Evolutionary conservation across 2,329 filamentous ascomycete genomes (phyloP).

Genomic region (Talaromyces sp.): DNA sequence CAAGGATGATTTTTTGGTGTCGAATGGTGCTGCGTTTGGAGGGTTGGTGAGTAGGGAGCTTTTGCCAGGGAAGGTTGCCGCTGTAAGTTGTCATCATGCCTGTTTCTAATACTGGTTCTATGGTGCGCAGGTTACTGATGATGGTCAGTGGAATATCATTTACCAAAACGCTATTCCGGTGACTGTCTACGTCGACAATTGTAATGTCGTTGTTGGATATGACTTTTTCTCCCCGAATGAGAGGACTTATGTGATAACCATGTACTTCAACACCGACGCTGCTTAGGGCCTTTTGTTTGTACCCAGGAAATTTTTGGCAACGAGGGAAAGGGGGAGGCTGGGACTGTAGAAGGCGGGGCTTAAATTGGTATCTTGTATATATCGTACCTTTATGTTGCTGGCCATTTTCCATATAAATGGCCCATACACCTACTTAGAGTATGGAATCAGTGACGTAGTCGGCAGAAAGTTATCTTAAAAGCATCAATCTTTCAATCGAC

Average conservation of each 20-base stretch:
- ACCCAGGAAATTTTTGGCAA: not conserved
- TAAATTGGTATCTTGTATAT: not conserved
- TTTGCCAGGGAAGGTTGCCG: slow-evolving; percentile 2
- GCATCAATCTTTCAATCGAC: no score
- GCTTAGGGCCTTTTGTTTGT: not conserved
- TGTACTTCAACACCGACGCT: slow-evolving; percentile 8
- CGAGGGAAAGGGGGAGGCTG: not conserved
- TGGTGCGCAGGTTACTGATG: not conserved
- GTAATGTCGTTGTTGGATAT: slow-evolving; percentile 36
- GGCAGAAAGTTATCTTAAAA: no score
- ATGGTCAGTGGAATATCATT: slow-evolving; percentile 37
- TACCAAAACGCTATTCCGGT: slow-evolving; percentile 35
- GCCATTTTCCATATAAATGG: not conserved
- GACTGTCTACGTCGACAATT: slow-evolving; percentile 36
- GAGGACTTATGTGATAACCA: slow-evolving; percentile 12
- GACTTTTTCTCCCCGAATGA: slow-evolving; percentile 27
- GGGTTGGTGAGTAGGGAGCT: slow-evolving; percentile 22
- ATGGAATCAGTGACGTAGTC: no score
- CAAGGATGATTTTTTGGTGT: slow-evolving; percentile 27
- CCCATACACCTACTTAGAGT: no score
- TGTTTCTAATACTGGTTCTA: slow-evolving; percentile 12
- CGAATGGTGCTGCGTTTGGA: slow-evolving; percentile 22
- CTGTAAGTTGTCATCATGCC: not conserved
- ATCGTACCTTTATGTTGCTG: not conserved
- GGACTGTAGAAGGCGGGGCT: not conserved